Evolutionary conservation across 352 stramenopile species (phyloP).

Genomic region (Globisporangium orthogonon): DNA sequence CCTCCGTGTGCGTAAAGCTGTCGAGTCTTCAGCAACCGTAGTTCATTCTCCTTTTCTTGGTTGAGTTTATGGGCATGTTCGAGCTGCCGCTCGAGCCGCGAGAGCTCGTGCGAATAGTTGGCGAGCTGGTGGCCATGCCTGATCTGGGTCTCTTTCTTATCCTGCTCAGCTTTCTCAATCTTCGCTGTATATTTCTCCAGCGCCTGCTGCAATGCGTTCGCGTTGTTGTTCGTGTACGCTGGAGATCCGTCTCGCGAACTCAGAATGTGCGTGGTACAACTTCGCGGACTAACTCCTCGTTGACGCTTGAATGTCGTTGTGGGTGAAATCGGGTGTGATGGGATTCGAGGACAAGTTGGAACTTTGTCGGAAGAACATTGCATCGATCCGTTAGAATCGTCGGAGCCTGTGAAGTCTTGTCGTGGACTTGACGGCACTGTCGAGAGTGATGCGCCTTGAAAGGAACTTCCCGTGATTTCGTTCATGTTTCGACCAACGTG

Average conservation of each 20-base stretch:
- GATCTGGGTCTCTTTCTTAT: constrained; percentile 34
- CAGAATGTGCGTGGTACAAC: neutral
- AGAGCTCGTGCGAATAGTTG: constrained; percentile 63
- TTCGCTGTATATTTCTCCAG: constrained; percentile 22
- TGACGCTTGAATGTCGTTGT: neutral
- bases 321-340: constrained; percentile 2
- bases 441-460: neutral
- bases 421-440: neutral
- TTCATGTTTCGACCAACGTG: neutral
- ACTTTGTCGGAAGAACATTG: neutral
- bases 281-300: neutral
- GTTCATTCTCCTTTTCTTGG: constrained; percentile 55
- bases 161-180: constrained; percentile 38
- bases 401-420: neutral
- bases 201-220: constrained; percentile 4
- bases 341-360: neutral
- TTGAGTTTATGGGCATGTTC: constrained; percentile 36
- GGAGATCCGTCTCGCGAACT: neutral
- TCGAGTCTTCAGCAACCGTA: constrained; percentile 44
- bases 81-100: constrained; percentile 59
- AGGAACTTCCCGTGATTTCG: neutral
- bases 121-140: constrained; percentile 58
- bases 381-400: neutral
- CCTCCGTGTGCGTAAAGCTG: constrained; percentile 31
- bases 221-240: neutral